Base-by-base conservation (phyloP, 148 eudicot species). In the Rhododendron williamsianum region DNA sequence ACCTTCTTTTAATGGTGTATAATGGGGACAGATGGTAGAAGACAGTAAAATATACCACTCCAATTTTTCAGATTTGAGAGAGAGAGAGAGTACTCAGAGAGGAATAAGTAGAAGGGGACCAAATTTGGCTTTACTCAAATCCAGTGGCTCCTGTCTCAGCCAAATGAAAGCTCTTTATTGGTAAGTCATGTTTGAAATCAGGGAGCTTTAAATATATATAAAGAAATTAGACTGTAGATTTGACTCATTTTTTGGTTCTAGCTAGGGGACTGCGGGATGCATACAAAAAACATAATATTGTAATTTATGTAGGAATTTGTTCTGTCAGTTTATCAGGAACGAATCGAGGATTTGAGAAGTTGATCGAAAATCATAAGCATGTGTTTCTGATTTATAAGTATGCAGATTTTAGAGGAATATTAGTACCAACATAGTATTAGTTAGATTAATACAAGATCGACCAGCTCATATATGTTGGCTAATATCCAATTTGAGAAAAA, bases 1-100 rank as follows among this genome's bases (percentile, higher is more conserved):
- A 87, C 79, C 90, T 89, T 88, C 92, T 90, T 93, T 91, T 89
- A 79, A 91, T 86, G 78, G 54, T 41, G 78, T 86, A 54, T 18
- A 16, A 54, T 16, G 88, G 85, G 87, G 88, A 91, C 91, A 90
- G 45, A 87, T 86, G 89, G 89, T 84, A 85, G 86, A 85, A 35
- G 83, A 90, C 90, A 90, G 82, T 84, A 82, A 90, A 89, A 71
- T 67, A 67, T 67, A 67, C 8, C 88, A 88, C 91, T 85, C 87
- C 87, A 86, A 88, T 2, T 83, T 84, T 82, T 27, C 33, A 78
- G 83, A 87, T 89, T 88, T 87, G 60, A 79, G 58, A 46, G 45
- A 38, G 41, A 38, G 43, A 81, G 86, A 86, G 84, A 85, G 49
- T 86, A 90, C 82, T 83, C 69, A 76, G 88, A 23, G 76, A 33